phyloP scores from a whole-genome alignment of 2,329 filamentous ascomycete genomes.

The Cladobotryum protrusum region DNA sequence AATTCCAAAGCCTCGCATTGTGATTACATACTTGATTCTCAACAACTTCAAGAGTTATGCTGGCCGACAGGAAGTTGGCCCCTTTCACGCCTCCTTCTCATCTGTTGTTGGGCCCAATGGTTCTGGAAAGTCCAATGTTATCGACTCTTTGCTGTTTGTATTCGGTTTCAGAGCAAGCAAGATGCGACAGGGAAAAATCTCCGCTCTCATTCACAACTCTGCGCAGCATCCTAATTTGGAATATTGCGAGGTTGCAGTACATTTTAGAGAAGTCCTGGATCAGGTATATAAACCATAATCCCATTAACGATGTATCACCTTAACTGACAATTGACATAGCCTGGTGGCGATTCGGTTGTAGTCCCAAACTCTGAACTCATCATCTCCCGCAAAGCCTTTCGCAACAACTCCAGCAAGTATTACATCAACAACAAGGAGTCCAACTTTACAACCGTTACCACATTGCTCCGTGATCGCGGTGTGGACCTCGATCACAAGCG shows the following conservation, averaged over 20 bases:
- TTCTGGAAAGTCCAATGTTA: slow-evolving; percentile 97
- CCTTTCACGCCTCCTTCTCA: slow-evolving; percentile 95
- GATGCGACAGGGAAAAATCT: slow-evolving; percentile 98
- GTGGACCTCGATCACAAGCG: slow-evolving; percentile 97
- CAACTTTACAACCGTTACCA: slow-evolving; percentile 87
- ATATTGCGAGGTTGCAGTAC: slow-evolving; percentile 90
- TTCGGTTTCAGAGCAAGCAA: slow-evolving; percentile 98
- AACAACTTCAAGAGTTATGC: slow-evolving; percentile 99
- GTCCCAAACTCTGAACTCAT: slow-evolving; percentile 80
- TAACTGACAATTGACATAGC: slow-evolving; percentile 37
- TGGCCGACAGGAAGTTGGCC: slow-evolving; percentile 87
- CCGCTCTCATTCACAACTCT: slow-evolving; percentile 95
- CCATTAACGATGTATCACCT: not conserved
- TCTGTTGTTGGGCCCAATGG: slow-evolving; percentile 97
- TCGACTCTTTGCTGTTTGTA: slow-evolving; percentile 96
- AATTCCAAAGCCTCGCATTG: slow-evolving; percentile 76
- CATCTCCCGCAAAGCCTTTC: slow-evolving; percentile 89
- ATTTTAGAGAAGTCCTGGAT: slow-evolving; percentile 94
- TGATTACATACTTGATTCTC: slow-evolving; percentile 85
- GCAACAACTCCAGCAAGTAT: slow-evolving; percentile 97
- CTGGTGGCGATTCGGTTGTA: slow-evolving; percentile 66
- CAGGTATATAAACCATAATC: slow-evolving; percentile 40
- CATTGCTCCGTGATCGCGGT: slow-evolving; percentile 76
- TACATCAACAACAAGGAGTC: slow-evolving; percentile 89
- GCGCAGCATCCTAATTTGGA: slow-evolving; percentile 79